phyloP scores from a whole-genome alignment of 345 rosid genomes.

The Arabidopsis suecica region DNA sequence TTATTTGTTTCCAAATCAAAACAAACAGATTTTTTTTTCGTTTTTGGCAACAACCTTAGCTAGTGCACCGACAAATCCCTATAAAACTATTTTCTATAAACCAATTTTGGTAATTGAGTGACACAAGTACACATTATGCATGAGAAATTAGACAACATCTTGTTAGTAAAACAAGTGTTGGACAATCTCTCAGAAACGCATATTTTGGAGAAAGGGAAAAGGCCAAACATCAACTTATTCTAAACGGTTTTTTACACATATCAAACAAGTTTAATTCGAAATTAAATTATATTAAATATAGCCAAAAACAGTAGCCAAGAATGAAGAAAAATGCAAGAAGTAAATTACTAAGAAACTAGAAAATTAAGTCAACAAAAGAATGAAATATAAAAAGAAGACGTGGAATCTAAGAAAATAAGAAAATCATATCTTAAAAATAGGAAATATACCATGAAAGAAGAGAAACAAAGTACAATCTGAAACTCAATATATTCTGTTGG shows the following conservation, averaged over 20 bases:
- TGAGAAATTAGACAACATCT: conserved; percentile 11
- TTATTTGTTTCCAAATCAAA: too few relatives aligned
- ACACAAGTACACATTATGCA: not conserved
- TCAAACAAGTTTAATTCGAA: not conserved
- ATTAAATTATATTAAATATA: not conserved
- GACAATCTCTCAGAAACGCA: not conserved
- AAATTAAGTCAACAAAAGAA: not conserved
- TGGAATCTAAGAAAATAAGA: conserved; percentile 4
- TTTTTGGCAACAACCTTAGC: not conserved
- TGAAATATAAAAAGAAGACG: not conserved
- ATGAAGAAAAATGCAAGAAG: not conserved
- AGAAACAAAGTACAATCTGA: conserved; percentile 10
- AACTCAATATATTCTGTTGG: conserved; percentile 2
- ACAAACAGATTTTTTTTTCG: too few relatives aligned
- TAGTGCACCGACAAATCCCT: not conserved
- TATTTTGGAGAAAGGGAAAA: not conserved
- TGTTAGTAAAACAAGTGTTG: not conserved
- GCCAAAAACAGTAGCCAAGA: not conserved
- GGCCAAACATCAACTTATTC: not conserved
- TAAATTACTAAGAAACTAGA: not conserved
- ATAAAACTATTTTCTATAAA: not conserved
- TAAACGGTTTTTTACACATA: not conserved
- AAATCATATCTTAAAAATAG: not conserved
- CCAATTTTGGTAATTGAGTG: not conserved
- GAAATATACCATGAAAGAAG: conserved; percentile 21